phyloP scores from a whole-genome alignment of 495 filamentous ascomycete species.

The Penicillium cataractarum region DNA sequence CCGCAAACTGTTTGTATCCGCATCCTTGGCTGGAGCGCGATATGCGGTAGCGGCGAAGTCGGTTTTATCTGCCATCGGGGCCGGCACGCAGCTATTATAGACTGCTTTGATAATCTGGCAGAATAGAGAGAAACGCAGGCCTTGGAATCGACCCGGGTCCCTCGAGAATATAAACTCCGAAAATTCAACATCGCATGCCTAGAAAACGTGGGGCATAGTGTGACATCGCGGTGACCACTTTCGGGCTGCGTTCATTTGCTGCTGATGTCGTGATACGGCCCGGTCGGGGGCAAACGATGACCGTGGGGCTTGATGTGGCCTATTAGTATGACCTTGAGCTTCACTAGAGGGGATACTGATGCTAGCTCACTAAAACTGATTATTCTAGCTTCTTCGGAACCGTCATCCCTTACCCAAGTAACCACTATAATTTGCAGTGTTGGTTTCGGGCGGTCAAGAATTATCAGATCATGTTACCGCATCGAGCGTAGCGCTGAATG shows the following conservation, averaged over 20 bases:
- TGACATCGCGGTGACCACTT: neutral
- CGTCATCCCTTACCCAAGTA: neutral
- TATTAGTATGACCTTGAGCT: neutral
- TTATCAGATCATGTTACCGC: neutral
- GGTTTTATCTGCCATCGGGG: neutral
- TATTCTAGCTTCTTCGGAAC: neutral
- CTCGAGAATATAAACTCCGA: neutral
- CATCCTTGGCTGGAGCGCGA: neutral
- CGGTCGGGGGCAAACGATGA: neutral
- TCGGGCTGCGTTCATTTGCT: neutral
- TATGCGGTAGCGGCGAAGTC: neutral
- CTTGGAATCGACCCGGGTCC: too few species aligned
- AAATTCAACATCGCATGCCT: neutral
- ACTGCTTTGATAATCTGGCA: neutral
- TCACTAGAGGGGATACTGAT: neutral
- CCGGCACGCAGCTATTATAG: neutral
- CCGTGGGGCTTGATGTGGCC: too few species aligned
- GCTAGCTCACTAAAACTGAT: neutral
- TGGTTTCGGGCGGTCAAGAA: neutral
- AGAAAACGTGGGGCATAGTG: neutral
- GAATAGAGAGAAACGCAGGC: neutral
- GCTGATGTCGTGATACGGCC: neutral
- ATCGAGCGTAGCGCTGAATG: neutral
- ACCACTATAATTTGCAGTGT: neutral
- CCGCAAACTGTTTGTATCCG: neutral